Conservation (phyloP, 2,329 filamentous ascomycete species). For the Ustilaginoidea virens region DNA sequence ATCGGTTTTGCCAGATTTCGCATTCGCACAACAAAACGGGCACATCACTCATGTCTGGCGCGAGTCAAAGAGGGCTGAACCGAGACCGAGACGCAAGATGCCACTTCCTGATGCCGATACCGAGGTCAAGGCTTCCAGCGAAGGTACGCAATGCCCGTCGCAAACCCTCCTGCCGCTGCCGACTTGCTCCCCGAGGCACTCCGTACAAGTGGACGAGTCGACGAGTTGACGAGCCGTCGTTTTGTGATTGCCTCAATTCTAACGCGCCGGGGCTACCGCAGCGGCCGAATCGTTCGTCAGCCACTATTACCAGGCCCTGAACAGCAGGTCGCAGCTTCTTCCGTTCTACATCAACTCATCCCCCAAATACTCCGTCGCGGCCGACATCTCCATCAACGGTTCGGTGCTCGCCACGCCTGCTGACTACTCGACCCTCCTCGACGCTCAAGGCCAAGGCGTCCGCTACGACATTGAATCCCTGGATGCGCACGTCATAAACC, state of each 20-base stretch:
- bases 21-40: neutral
- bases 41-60: neutral
- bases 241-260: slow-evolving; percentile 1
- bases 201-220: too few species aligned
- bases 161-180: too few species aligned
- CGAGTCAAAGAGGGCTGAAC: neutral
- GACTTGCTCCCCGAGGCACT: too few species aligned
- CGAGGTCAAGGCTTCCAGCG: slow-evolving; percentile 28
- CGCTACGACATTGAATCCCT: slow-evolving; percentile 61
- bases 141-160: slow-evolving; percentile 48
- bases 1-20: neutral
- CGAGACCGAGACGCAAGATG: too few species aligned
- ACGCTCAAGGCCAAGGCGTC: slow-evolving; percentile 40
- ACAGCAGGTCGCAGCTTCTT: slow-evolving; percentile 43
- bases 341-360: slow-evolving; percentile 56
- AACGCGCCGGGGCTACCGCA: slow-evolving; percentile 14
- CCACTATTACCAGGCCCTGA: slow-evolving; percentile 61
- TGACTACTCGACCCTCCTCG: slow-evolving; percentile 54
- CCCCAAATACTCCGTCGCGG: slow-evolving; percentile 33
- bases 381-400: slow-evolving; percentile 72
- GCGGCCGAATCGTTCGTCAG: slow-evolving; percentile 59
- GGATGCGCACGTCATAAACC: slow-evolving; percentile 67
- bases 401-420: slow-evolving; percentile 44
- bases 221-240: too few species aligned
- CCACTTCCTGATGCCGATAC: slow-evolving; percentile 23